Evolutionary conservation across 1,139 yeast genomes (phyloP).

Genomic region (Lodderomyces theae): DNA sequence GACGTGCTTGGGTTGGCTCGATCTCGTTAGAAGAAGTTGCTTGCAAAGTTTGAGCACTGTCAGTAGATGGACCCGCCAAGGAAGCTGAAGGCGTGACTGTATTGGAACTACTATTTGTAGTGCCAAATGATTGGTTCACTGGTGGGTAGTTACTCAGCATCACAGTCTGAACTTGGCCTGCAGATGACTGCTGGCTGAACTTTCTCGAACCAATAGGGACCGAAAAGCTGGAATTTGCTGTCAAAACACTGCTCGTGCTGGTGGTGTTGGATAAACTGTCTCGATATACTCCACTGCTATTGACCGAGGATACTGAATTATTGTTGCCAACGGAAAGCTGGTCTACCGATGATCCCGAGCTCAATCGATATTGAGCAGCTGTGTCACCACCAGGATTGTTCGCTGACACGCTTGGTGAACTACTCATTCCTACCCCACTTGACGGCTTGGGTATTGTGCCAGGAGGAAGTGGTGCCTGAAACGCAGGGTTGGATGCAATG

Average conservation of each 20-base stretch:
- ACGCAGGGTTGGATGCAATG: background rate
- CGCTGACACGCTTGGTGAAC: background rate
- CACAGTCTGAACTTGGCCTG: conserved; percentile 1
- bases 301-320: background rate
- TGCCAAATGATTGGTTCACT: background rate
- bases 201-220: background rate
- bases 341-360: background rate
- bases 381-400: background rate
- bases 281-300: background rate
- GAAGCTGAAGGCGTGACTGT: conserved; percentile 6
- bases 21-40: background rate
- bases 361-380: background rate
- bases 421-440: conserved; percentile 4
- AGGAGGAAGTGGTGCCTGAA: conserved; percentile 6
- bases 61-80: background rate
- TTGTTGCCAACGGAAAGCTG: background rate
- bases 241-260: conserved; percentile 1
- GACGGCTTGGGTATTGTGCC: conserved; percentile 1
- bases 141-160: background rate
- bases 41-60: background rate
- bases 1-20: background rate
- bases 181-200: background rate
- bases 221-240: background rate
- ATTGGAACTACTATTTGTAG: background rate
- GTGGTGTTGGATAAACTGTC: background rate